Base-by-base conservation (phyloP, 2,329 filamentous ascomycete species). In the Aspergillus ustus region DNA sequence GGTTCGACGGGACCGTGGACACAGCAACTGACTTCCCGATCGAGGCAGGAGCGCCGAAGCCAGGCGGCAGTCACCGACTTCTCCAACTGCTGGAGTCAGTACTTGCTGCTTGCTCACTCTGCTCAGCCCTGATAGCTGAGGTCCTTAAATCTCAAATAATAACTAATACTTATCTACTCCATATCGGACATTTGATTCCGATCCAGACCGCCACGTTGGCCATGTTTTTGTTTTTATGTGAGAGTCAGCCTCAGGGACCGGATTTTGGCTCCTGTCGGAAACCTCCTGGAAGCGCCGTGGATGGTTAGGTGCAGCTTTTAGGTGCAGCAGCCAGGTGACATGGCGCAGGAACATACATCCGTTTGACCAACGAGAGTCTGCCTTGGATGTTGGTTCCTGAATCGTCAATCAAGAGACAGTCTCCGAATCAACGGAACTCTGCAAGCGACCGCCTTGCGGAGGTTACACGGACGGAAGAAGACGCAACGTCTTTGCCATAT, bases 241-340 rank as follows among this genome's bases (percentile, higher is more conserved):
- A 28, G 15, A 29, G 19, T 37, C 45, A 57, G 54, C 54, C 54
- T 57, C 54, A 57, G 54, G 31, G 45, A 57, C 54, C 54, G 29
- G 28, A 31, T 34, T n/a, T 57, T 50, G 29, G 29, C 43, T 25
- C 28, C 20, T 11, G 34, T 22, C 19, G 25, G 43, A 29, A 55
- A 46, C 7, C 43, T 50, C 54, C 19, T 40, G 31, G n/a, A 50
- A 50, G 54, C 54, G 54, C 54, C 20, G 54, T 28, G 45, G 31
- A 9, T 11, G 52, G 52, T 25, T 46, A 44, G 52, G 13, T 44
- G 43, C 44, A 40, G 28, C 20, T 22, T 43, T 20, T 28, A 57
- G 46, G 22, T 52, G 48, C 55, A 51, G 55, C 17, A n/a, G 46
- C 15, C 37, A 34, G 3, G 48, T 29, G 44, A 49, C 53, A 17